A percentile compares a stretch with the other conserved stretches of the same genome.
phyloP scores from a whole-genome alignment of 495 filamentous ascomycete species.

The Stereocaulon alpinum region DNA sequence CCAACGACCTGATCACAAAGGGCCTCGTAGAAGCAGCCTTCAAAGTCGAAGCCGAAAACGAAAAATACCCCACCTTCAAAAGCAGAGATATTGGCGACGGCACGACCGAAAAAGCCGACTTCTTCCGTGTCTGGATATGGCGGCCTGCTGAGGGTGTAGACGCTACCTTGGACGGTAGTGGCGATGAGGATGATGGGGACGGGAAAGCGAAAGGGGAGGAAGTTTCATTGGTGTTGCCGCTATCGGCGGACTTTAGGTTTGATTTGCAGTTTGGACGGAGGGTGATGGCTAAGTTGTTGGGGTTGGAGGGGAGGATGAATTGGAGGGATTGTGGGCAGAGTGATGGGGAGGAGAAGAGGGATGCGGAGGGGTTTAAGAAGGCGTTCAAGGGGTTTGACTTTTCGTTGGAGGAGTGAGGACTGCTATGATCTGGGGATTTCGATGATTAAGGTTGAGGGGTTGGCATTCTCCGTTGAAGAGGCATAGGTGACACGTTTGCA shows the following conservation, averaged over 20 bases:
- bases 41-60: constrained; percentile 71
- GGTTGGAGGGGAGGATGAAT: constrained; percentile 57
- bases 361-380: constrained; percentile 70
- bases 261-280: constrained; percentile 59
- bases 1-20: constrained; percentile 48
- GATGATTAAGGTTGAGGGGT: too few species aligned
- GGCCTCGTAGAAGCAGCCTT: constrained; percentile 75
- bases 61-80: constrained; percentile 50
- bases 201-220: constrained; percentile 27
- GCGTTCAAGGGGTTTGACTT: constrained; percentile 88
- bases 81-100: constrained; percentile 29
- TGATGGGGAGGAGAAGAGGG: constrained; percentile 62
- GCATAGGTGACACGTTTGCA: background rate
- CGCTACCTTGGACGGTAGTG: constrained; percentile 25
- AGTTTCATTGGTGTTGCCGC: constrained; percentile 40
- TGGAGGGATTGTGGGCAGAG: constrained; percentile 79
- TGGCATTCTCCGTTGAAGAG: background rate
- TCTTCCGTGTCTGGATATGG: constrained; percentile 81
- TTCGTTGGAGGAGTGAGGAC: constrained; percentile 32
- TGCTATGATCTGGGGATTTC: background rate
- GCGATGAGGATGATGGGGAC: constrained; percentile 12
- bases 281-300: constrained; percentile 80
- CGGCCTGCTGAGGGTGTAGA: constrained; percentile 26
- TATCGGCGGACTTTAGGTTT: constrained; percentile 45
- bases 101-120: constrained; percentile 52